These are phyloP conservation scores for Prunella vulgaris DNA, from an alignment of 257 asterid species.

Conservation along the genomic window DNA sequence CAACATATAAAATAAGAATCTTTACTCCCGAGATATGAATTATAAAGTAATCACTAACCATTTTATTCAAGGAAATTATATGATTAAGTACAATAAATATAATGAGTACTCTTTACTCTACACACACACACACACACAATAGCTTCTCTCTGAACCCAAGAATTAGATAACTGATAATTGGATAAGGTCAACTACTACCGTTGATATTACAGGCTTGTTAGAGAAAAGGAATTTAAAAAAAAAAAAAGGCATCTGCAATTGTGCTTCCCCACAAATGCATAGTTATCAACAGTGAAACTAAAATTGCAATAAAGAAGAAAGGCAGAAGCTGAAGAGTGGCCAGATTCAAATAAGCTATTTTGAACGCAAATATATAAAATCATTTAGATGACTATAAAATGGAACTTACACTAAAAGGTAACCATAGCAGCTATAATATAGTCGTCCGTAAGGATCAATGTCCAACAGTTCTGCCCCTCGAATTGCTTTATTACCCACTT, in stretches of 20 bases:
- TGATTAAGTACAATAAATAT: neutral
- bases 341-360: neutral
- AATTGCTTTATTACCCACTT: slow-evolving; percentile 44
- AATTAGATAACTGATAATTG: neutral
- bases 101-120: neutral
- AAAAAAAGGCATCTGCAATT: neutral
- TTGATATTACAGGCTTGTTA: neutral
- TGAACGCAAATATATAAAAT: slow-evolving; percentile 5
- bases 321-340: neutral
- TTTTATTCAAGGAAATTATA: neutral
- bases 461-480: slow-evolving; percentile 85
- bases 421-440: slow-evolving; percentile 73
- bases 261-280: neutral
- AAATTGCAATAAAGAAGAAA: neutral
- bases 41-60: neutral
- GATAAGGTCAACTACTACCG: neutral
- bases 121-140: neutral
- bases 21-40: neutral
- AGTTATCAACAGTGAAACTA: neutral
- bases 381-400: slow-evolving; percentile 12
- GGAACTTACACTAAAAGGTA: slow-evolving; percentile 88
- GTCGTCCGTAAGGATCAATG: slow-evolving; percentile 71
- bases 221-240: neutral
- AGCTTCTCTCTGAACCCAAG: neutral
- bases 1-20: neutral